Evolutionary conservation across 805 yeast genomes (phyloP), one percentile per base, ranked within the genome.

Genomic region (Sugiyamaella smithiae): DNA sequence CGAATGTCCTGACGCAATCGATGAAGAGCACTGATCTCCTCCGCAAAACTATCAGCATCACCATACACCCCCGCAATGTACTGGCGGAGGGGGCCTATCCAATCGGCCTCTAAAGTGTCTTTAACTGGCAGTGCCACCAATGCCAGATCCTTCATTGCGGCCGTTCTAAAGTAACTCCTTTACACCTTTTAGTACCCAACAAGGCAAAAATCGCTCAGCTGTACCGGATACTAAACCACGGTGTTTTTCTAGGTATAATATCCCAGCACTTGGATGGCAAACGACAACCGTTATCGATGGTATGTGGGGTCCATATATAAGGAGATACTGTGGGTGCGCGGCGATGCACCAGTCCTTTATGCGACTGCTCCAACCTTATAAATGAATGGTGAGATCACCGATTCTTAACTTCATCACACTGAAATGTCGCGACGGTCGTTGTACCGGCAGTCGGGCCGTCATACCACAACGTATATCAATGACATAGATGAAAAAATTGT

Each of bases 61-160:
- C 95, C 95, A 61, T 87, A 88, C 0, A 81, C 67, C 5, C 78
- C 70, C 14, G 74, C 63, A 33, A 88, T 72, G 51, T 83, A 86
- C 5, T 70, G 61, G 54, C 73, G 75, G 53, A 88, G 66, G 0
- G 89, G 83, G 14, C 73, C 66, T 0, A 67, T 54, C 95, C 95
- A 88, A 62, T 82, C 85, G 51, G 80, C 67, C 12, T 74, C 80
- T 25, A 75, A 78, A 0, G 88, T 77, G 25, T 65, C 61, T 56
- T 75, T 72, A 17, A 66, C 55, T 22, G 71, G 69, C 24, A 72
- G 45, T 14, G 65, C 52, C 17, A 71, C 57, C 62, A 69, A 46
- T 16, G 22, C 43, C 7, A 24, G 28, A n/a, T 25, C 28, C 43
- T 40, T 40, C 43, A 40, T 40, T 16, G 23, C 22, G 23, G 11